phyloP scores from a whole-genome alignment of 208 protist genomes.

The Trypanosoma platydactyli region DNA sequence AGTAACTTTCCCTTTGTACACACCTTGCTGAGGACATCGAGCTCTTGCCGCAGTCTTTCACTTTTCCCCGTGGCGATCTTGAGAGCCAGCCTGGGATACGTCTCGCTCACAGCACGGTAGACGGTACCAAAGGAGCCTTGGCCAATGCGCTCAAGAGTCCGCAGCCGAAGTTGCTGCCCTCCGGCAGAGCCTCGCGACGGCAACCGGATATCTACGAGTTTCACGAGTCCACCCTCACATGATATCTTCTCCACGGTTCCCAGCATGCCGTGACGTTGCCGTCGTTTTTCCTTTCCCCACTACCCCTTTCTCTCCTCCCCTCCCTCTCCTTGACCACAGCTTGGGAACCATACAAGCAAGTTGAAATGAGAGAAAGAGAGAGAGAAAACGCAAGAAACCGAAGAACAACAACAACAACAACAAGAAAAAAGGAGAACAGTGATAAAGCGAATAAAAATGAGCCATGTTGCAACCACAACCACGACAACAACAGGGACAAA shows the following conservation, averaged over 20 bases:
- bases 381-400: neutral
- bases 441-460: neutral
- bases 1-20: constrained; percentile 84
- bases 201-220: constrained; percentile 65
- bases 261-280: constrained; percentile 43
- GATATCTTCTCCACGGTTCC: constrained; percentile 77
- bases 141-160: constrained; percentile 76
- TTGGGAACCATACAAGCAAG: neutral
- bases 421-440: neutral
- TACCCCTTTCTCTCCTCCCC: neutral
- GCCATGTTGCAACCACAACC: neutral
- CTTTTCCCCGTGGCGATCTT: constrained; percentile 86
- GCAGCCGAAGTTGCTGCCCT: constrained; percentile 48
- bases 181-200: constrained; percentile 39
- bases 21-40: constrained; percentile 78
- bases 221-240: constrained; percentile 73
- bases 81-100: constrained; percentile 71
- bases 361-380: neutral
- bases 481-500: too few relatives aligned
- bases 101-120: constrained; percentile 72
- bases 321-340: neutral
- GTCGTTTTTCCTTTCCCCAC: neutral
- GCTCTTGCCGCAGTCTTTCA: constrained; percentile 72
- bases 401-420: constrained; percentile 4
- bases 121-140: constrained; percentile 89